Evolutionary conservation across 2,329 filamentous ascomycete species (phyloP).

Genomic region (Fulvia fulva): DNA sequence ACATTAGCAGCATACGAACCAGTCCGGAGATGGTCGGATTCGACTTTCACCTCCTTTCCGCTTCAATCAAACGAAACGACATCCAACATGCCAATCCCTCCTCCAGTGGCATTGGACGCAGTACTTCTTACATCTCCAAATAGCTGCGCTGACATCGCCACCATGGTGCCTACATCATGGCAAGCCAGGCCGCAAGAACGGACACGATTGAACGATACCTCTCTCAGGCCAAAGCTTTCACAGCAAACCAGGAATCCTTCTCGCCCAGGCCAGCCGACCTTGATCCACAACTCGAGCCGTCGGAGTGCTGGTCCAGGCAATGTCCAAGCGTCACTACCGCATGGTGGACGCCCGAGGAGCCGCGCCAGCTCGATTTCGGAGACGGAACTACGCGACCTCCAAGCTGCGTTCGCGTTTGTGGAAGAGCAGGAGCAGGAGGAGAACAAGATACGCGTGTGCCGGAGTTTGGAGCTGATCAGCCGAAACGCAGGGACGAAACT

Average conservation of each 20-base stretch:
- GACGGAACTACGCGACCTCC: slow-evolving; percentile 1
- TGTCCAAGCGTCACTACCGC: background rate
- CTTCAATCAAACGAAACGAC: background rate
- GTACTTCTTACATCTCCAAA: background rate
- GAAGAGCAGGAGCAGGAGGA: background rate
- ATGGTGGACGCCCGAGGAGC: background rate
- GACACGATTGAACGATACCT: background rate
- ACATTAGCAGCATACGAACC: background rate
- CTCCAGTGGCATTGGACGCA: background rate
- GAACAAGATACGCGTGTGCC: background rate
- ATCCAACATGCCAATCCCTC: background rate
- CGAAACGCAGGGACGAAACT: background rate
- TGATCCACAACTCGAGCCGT: background rate
- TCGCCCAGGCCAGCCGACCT: background rate
- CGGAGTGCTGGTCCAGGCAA: background rate
- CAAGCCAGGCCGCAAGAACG: slow-evolving; percentile 6
- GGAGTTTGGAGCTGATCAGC: slow-evolving; percentile 1
- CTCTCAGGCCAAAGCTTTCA: background rate
- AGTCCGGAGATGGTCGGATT: slow-evolving; percentile 3
- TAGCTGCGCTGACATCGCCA: background rate
- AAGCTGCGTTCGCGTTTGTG: background rate
- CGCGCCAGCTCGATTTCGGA: slow-evolving; percentile 7
- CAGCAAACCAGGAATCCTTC: slow-evolving; percentile 1
- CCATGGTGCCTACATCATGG: background rate
- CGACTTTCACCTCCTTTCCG: slow-evolving; percentile 1